A percentile compares a stretch with the other conserved stretches of the same genome.
Evolutionary conservation across 306 rosid genomes (phyloP).

Genomic region (Gleditsia sinensis): DNA sequence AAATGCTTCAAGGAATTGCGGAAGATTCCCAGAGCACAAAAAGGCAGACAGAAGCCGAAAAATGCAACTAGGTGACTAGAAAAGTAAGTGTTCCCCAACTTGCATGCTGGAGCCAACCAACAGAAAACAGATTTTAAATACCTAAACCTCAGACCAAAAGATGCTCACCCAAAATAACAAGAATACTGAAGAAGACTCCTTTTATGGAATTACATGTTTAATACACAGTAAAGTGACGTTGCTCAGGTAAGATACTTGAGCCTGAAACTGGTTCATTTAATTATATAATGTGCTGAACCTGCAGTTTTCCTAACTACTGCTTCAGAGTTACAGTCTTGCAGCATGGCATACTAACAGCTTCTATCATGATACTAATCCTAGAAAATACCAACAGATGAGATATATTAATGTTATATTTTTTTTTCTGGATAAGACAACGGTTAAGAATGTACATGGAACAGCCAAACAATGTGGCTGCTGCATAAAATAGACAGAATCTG

Average conservation of each 20-base stretch:
- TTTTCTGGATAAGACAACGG: not conserved
- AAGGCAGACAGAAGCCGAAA: not conserved
- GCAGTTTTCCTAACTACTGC: conserved; percentile 2
- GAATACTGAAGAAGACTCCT: not conserved
- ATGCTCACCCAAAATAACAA: conserved; percentile 1
- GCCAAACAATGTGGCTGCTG: conserved; percentile 94
- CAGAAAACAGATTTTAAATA: conserved; percentile 1
- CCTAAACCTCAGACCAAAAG: not conserved
- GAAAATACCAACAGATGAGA: not conserved
- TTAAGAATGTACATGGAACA: conserved; percentile 71
- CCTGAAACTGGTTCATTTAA: not conserved
- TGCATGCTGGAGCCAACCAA: not conserved
- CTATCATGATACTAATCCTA: not conserved
- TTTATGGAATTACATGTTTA: not conserved
- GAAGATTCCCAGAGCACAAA: not conserved
- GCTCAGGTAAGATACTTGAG: not conserved
- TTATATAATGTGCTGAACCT: not conserved
- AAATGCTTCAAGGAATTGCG: not conserved
- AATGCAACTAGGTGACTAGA: not conserved
- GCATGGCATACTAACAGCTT: not conserved
- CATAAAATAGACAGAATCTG: conserved; percentile 62
- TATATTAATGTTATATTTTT: not conserved
- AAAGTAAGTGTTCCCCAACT: not conserved
- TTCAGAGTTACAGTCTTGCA: not conserved
- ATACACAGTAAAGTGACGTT: not conserved